These are phyloP conservation scores for Pythium apleroticum DNA, from an alignment of 352 stramenopile genomes.

Conservation along the genomic window DNA sequence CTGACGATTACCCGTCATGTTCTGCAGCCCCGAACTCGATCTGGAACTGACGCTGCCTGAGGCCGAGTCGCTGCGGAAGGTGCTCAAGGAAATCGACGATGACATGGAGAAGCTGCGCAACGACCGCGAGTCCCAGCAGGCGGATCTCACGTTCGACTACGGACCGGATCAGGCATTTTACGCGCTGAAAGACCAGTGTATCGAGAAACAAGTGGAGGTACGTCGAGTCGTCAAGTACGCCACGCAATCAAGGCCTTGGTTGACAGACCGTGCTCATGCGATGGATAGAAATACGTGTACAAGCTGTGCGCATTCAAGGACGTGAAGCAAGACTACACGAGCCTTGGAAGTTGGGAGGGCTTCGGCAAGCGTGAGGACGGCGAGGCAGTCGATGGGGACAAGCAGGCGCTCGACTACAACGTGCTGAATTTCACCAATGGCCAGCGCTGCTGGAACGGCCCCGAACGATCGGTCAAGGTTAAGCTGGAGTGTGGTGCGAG, in stretches of 20 bases:
- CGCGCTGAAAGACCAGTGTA: slow-evolving; percentile 72
- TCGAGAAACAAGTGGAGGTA: slow-evolving; percentile 78
- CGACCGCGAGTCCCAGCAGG: slow-evolving; percentile 41
- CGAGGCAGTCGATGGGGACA: neutral
- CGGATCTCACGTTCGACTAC: slow-evolving; percentile 55
- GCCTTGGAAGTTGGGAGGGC: slow-evolving; percentile 73
- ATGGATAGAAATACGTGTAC: slow-evolving; percentile 81
- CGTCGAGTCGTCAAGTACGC: too few relatives aligned
- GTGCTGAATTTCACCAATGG: slow-evolving; percentile 81
- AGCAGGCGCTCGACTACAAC: slow-evolving; percentile 35
- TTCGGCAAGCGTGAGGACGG: slow-evolving; percentile 35
- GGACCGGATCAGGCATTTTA: slow-evolving; percentile 74
- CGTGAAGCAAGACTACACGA: slow-evolving; percentile 77
- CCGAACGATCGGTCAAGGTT: slow-evolving; percentile 74
- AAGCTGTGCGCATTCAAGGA: slow-evolving; percentile 86
- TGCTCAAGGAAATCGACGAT: slow-evolving; percentile 62
- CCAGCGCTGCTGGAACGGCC: slow-evolving; percentile 91
- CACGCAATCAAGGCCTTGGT: too few relatives aligned
- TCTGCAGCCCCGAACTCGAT: slow-evolving; percentile 56
- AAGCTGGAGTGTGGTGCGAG: slow-evolving; percentile 76
- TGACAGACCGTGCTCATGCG: slow-evolving; percentile 1
- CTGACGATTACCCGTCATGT: neutral
- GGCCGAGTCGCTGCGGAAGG: slow-evolving; percentile 67
- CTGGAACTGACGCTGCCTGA: slow-evolving; percentile 49
- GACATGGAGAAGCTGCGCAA: slow-evolving; percentile 59